Base-by-base conservation (phyloP, 768 basidiomycete genomes). In the Mycena olivaceomarginata region DNA sequence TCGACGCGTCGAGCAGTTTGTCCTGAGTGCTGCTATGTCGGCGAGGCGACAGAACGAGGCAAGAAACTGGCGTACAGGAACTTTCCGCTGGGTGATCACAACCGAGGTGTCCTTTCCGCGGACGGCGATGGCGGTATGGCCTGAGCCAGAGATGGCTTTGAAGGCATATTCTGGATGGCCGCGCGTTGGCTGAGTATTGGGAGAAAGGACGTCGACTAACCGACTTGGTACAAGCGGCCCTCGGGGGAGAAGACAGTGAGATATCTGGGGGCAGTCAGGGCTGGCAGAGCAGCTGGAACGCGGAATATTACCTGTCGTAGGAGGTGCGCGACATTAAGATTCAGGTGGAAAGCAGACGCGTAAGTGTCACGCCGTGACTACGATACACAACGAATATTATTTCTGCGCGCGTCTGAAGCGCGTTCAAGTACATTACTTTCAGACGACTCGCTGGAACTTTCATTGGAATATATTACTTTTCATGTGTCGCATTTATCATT, bases 171-270 rank as follows among this genome's bases (percentile, higher is more conserved):
- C 98, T 99, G 82, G 77, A 15, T 67, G 40, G 68, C 76, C 69
- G 31, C 31, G 31, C 45, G 77, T 71, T 70, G 31, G 25, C 40
- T 74, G 75, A 78, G 75, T 81, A 68, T 73, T 67, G 41, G 45
- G 20, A 13, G 57, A 74, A 64, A 71, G 37, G 22, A 41, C 20
- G 59, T 73, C 56, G 12, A 89, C 95, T 81, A 82, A 96, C 97
- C 98, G 84, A 99, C 98, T 97, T 99, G 98, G 84, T 99, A 99
- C 75, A 99, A 88, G 72, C 98, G 93, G 53, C 98, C 98, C 88
- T 99, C 97, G 2, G 97, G 97, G 2, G 97, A 98, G 89, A 98
- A 98, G 80, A 99, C 96, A 39, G 98, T 99, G 60, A 99, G 93
- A 86, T 96, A 99, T 90, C 96, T 95, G 74, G 8, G 22, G 72